A percentile compares a stretch with the other conserved stretches of the same genome.
These are phyloP conservation scores for Xerocomus spinulosus DNA, from an alignment of 768 basidiomycete species.

Conservation along the genomic window DNA sequence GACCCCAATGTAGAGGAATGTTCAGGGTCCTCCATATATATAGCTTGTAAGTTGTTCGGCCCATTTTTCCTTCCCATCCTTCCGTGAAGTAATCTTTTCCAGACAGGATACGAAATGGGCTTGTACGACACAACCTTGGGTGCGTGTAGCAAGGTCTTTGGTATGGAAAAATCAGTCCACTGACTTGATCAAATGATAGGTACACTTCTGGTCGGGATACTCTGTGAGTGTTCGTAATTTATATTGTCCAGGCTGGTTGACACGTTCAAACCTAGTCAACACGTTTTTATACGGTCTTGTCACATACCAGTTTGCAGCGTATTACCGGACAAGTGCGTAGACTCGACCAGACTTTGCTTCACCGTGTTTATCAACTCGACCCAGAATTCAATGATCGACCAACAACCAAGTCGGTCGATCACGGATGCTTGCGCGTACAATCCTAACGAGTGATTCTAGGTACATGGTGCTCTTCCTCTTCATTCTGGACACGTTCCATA, in stretches of 20 bases:
- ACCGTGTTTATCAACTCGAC: too few relatives aligned
- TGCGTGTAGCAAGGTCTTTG: not conserved
- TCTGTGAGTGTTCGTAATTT: constrained; percentile 11
- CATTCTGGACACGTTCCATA: constrained; percentile 14
- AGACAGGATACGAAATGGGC: not conserved
- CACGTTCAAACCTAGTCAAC: constrained; percentile 13
- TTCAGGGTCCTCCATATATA: not conserved
- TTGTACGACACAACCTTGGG: constrained; percentile 4
- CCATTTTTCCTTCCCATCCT: not conserved
- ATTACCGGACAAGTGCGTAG: constrained; percentile 25
- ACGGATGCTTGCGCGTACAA: not conserved
- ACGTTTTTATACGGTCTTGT: constrained; percentile 39
- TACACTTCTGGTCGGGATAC: constrained; percentile 17
- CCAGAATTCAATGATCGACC: constrained; percentile 13
- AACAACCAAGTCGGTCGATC: not conserved
- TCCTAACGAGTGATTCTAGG: not conserved
- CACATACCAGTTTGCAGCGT: constrained; percentile 39
- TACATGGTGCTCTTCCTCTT: constrained; percentile 14
- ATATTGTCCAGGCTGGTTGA: not conserved
- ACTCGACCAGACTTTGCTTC: too few relatives aligned
- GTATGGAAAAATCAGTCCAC: not conserved
- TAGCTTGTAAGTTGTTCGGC: not conserved
- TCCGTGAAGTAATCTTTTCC: not conserved
- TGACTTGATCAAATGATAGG: constrained; percentile 7
- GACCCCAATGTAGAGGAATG: not conserved